Evolutionary conservation across 2,329 filamentous ascomycete species (phyloP).

Genomic region (Madurella fahalii): DNA sequence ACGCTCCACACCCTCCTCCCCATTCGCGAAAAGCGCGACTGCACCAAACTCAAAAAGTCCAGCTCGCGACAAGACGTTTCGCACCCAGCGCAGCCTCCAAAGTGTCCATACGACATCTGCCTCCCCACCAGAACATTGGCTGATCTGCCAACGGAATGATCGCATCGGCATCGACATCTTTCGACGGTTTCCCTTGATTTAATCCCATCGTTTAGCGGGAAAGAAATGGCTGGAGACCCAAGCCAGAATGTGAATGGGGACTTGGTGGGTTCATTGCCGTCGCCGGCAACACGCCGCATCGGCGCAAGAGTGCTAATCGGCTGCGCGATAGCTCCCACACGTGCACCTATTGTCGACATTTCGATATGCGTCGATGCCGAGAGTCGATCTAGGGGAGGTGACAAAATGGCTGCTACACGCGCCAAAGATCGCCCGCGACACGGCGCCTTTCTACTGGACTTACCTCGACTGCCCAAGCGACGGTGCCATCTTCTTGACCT

Average conservation of each 20-base stretch:
- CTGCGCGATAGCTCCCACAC: constrained; percentile 64
- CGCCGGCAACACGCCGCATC: not conserved
- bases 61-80: constrained; percentile 6
- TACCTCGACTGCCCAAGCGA: constrained; percentile 80
- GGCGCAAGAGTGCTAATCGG: constrained; percentile 7
- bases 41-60: constrained; percentile 6
- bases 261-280: constrained; percentile 25
- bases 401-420: constrained; percentile 80
- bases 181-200: not conserved
- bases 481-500: constrained; percentile 78
- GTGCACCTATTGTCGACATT: constrained; percentile 84
- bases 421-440: constrained; percentile 78
- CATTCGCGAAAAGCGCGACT: constrained; percentile 21
- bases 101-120: not conserved
- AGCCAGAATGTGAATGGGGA: constrained; percentile 34
- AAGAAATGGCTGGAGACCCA: constrained; percentile 28
- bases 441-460: constrained; percentile 87
- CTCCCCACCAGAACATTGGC: not conserved
- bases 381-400: constrained; percentile 70
- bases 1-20: not conserved
- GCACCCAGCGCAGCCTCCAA: not conserved
- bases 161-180: not conserved
- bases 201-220: not conserved
- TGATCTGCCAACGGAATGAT: not conserved
- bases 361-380: constrained; percentile 70